A percentile compares a stretch with the other conserved stretches of the same genome.
Conservation (phyloP, 805 yeast species). For the Ogataea methylovora region DNA sequence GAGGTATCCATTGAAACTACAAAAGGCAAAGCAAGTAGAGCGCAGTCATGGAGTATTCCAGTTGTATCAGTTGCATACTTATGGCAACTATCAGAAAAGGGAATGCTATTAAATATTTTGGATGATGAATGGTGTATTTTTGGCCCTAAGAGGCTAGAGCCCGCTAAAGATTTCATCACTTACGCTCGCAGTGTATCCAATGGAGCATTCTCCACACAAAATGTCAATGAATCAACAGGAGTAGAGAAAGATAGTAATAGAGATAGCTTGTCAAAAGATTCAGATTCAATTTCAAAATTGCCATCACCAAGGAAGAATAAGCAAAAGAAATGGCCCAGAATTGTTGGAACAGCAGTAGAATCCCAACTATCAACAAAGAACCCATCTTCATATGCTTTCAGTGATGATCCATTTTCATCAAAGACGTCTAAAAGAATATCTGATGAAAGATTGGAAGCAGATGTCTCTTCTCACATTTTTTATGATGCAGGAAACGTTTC, state of each 20-base stretch:
- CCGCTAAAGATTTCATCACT: conserved; percentile 14
- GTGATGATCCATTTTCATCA: no score
- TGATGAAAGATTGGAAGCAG: no score
- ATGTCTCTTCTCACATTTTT: no score
- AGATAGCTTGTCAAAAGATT: conserved; percentile 14
- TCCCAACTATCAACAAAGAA: conserved; percentile 26
- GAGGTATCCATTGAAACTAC: conserved; percentile 27
- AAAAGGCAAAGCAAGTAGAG: conserved; percentile 48
- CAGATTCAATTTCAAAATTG: conserved; percentile 17
- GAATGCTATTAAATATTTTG: conserved; percentile 31
- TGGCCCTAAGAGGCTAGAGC: conserved; percentile 25
- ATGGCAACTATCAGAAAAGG: conserved; percentile 40
- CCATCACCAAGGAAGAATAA: conserved; percentile 49
- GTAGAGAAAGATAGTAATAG: conserved; percentile 6
- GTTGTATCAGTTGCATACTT: conserved; percentile 47
- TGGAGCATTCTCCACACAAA: no score
- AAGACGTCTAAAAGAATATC: no score
- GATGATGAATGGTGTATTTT: conserved; percentile 50
- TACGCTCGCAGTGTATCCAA: conserved; percentile 12
- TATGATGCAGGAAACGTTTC: no score
- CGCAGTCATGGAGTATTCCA: conserved; percentile 50
- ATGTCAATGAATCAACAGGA: not conserved
- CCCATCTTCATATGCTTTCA: no score
- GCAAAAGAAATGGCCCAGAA: conserved; percentile 37
- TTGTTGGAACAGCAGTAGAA: conserved; percentile 34